Evolutionary conservation across 176 grass and related monocot species (phyloP).

Genomic region (Alopecurus myosuroides): DNA sequence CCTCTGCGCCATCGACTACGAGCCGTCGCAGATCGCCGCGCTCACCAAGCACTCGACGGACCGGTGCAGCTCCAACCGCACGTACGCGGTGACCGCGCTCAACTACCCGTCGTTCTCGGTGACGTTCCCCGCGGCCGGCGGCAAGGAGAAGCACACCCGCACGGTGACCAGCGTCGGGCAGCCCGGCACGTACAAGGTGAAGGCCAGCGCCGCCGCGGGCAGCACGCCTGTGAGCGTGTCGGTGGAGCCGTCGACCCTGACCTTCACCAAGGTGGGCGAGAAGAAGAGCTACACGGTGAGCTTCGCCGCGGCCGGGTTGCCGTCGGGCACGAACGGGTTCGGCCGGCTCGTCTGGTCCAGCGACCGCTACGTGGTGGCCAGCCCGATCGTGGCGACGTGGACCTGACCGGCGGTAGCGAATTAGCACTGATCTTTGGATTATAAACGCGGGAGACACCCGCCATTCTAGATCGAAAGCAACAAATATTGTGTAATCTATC

Average conservation of each 20-base stretch:
- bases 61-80: slow-evolving; percentile 40
- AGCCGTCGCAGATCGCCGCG: slow-evolving; percentile 55
- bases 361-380: slow-evolving; percentile 74
- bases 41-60: slow-evolving; percentile 56
- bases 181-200: slow-evolving; percentile 67
- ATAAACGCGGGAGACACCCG: neutral
- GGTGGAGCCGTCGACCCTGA: slow-evolving; percentile 64
- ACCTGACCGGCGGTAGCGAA: slow-evolving; percentile 19
- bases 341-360: slow-evolving; percentile 77
- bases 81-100: slow-evolving; percentile 51
- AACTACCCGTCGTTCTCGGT: slow-evolving; percentile 97
- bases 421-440: neutral
- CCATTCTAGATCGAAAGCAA: neutral
- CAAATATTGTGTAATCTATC: neutral
- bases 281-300: slow-evolving; percentile 80
- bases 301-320: slow-evolving; percentile 46
- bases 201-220: slow-evolving; percentile 20
- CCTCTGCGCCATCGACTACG: slow-evolving; percentile 87
- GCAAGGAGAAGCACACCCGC: slow-evolving; percentile 63
- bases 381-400: slow-evolving; percentile 76
- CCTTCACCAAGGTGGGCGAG: slow-evolving; percentile 60
- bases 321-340: slow-evolving; percentile 56
- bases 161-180: slow-evolving; percentile 77
- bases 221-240: slow-evolving; percentile 42
- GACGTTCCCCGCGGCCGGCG: slow-evolving; percentile 23